Base-by-base conservation (phyloP, 2,329 filamentous ascomycete genomes). In the Rutstroemia sydowiana region DNA sequence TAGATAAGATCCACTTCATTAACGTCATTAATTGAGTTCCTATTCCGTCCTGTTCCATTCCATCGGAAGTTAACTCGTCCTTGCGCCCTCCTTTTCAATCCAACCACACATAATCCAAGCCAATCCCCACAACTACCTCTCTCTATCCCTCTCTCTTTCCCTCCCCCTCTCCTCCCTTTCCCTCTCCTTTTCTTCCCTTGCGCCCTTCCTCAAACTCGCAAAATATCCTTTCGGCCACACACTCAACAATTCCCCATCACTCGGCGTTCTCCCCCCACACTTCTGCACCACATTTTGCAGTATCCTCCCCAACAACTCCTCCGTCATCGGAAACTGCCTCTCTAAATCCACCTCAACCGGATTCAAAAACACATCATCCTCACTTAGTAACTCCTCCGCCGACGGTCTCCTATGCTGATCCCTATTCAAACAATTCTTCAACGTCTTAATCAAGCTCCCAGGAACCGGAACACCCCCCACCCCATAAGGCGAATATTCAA, bases 401-500 rank as follows among this genome's bases (percentile, higher is more conserved):
- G 82, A 83, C 2, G 82, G 82, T 1, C 84, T 74, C 63, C 79
- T 71, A 58, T 79, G 74, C 59, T 78, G 77, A 57, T 87, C 80
- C 47, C 83, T 75, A 61, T 74, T 75, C 8, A 87, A 71, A 61
- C 83, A 87, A 14, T 76, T 74, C 61, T 72, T 77, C 73, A 87
- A 74, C 0, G 82, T 85, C 28, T 75, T 70, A 31, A 86, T 67
- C 11, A 86, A 70, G 10, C 76, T 77, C 0, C 73, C 70, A 0
- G 83, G 82, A 1, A 87, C 79, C 0, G 72, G 70, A 1, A 76
- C 73, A 48, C 75, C 84, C 40, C 88, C 88, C 46, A 90, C 72
- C 11, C 84, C 88, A 2, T 77, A 74, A 1, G 81, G 75, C 0
- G 85, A 85, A 62, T 84, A 93, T 51, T 88, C 79, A 63, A 95